These are phyloP conservation scores for Acanthamoeba healyi DNA, from an alignment of 208 protist genomes.

Conservation along the genomic window DNA sequence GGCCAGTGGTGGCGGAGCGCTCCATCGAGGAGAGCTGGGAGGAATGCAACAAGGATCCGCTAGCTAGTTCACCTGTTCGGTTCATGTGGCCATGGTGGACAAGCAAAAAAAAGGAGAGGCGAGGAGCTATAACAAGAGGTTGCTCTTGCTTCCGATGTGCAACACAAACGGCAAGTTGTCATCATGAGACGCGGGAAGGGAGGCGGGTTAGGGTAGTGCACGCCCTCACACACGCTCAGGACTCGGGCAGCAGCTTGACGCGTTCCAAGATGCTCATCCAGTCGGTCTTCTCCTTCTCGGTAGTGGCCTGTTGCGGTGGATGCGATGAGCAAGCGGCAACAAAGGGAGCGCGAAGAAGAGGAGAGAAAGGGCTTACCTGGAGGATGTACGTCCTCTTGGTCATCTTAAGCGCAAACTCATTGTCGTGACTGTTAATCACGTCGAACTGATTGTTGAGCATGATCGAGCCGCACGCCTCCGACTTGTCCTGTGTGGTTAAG, in stretches of 20 bases:
- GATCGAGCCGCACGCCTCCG: constrained; percentile 32
- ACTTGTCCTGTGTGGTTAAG: constrained; percentile 1
- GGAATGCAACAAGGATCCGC: no score
- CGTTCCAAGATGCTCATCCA: constrained; percentile 18
- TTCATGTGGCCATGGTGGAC: no score
- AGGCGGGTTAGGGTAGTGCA: no score
- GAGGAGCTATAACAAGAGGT: no score
- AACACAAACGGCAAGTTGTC: no score
- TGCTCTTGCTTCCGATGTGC: no score
- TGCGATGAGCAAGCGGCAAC: background rate
- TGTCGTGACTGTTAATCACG: background rate
- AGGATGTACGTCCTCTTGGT: constrained; percentile 24
- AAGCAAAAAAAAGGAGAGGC: no score
- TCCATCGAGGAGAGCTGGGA: no score
- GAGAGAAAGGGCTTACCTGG: background rate
- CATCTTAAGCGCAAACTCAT: constrained; percentile 12
- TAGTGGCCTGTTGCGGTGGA: background rate
- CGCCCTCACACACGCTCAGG: no score
- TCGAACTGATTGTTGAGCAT: constrained; percentile 34
- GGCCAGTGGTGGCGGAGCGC: no score
- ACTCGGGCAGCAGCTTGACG: constrained; percentile 1
- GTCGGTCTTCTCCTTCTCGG: constrained; percentile 34
- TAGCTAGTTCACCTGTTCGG: no score
- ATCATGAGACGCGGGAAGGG: background rate
- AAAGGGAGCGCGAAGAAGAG: background rate